Base-by-base conservation (phyloP, 257 asterid species). In the Verbascum thapsus region DNA sequence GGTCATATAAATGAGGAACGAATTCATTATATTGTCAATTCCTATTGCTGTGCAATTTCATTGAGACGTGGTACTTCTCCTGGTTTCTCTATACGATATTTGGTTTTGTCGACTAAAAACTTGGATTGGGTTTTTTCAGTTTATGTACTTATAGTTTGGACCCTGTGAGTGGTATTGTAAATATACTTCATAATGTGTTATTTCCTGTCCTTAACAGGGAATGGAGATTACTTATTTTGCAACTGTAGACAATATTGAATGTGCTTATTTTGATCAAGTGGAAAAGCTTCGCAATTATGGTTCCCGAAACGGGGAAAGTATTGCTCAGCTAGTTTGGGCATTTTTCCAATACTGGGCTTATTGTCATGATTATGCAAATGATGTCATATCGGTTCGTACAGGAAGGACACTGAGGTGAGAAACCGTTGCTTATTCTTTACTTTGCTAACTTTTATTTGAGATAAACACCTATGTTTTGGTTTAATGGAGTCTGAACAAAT, bases 261-360 rank as follows among this genome's bases (percentile, higher is more conserved):
- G 94, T 65, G 76, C 92, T 38, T 94, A 67, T 67, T 94, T 87
- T 59, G 96, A 94, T 81, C 74, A 81, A 71, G 95, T 90, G 71
- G 99, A 90, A 40, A 73, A 74, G 67, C 92, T 94, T 18, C 60
- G 39, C 12, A 84, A 81, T 35, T 87, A 73, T 57, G 96, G 99
- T 48, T 74, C 86, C 13, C 78, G 20, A 19, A 94, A 94, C 58
- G 66, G 75, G 57, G 99, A 94, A 70, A 78, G 78, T 49, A 78
- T 90, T 58, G 82, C 81, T 59, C 78, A 78, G 26, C 55, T 90
- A 40, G 87, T 94, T 10, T 90, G 97, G 99, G 88, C 76, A 12
- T 94, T 94, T 66, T 94, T 94, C 78, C 82, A 72, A 51, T 90
- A 90, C 35, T 92, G 99, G 99, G 99, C 99, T 16, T 89, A 89